Conservation (phyloP, 2,329 filamentous ascomycete species). For the Diaporthe helianthi region DNA sequence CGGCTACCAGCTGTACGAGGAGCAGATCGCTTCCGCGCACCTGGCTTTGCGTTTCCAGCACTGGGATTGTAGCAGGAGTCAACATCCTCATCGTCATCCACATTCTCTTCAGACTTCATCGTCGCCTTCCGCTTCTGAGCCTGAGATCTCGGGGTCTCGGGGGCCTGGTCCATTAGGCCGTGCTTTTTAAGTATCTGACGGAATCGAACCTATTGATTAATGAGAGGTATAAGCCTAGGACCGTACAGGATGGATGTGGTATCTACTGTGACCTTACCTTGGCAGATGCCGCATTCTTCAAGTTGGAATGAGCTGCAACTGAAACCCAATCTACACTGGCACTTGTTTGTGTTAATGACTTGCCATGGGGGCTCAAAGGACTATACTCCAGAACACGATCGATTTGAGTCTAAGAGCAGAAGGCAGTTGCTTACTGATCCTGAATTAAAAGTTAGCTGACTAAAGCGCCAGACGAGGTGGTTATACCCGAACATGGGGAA, state of each 20-base stretch:
- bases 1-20: background rate
- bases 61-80: background rate
- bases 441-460: background rate
- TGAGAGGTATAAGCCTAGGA: background rate
- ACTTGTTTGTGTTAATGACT: background rate
- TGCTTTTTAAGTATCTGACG: slow-evolving; percentile 30
- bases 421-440: background rate
- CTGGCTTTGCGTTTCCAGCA: background rate
- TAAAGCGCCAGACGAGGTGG: background rate
- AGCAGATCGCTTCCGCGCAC: slow-evolving; percentile 11
- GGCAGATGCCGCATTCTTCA: slow-evolving; percentile 27
- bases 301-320: slow-evolving; percentile 25
- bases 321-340: slow-evolving; percentile 2
- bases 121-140: background rate
- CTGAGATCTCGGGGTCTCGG: background rate
- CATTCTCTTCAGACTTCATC: background rate
- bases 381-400: background rate
- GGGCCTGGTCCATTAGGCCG: background rate
- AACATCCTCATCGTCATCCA: background rate
- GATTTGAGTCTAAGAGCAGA: background rate
- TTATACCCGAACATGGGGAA: background rate
- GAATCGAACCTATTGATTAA: slow-evolving; percentile 20
- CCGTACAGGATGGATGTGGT: background rate
- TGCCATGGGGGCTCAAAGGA: background rate
- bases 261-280: slow-evolving; percentile 11